phyloP scores from a whole-genome alignment of 371 early-diverging fungal genomes.

The Apophysomyces variabilis region DNA sequence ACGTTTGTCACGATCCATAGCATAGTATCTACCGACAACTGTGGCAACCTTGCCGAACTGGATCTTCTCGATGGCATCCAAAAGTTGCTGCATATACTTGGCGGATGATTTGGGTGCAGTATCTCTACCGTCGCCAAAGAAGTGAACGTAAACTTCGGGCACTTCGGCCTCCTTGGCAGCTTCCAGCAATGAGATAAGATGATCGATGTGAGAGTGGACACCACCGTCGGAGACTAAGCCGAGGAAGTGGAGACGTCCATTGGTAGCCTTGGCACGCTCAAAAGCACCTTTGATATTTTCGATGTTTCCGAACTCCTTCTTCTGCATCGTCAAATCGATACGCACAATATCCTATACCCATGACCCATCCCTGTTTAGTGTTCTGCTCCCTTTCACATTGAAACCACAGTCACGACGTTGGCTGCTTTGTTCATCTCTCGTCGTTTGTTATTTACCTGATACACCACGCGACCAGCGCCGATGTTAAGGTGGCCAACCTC shows the following conservation, averaged over 20 bases:
- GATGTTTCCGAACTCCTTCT: slow-evolving; percentile 73
- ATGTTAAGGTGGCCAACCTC: slow-evolving; percentile 99
- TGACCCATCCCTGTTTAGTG: background rate
- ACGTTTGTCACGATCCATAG: slow-evolving; percentile 99
- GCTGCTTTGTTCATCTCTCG: background rate
- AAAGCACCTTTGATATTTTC: slow-evolving; percentile 84
- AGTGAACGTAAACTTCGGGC: slow-evolving; percentile 94
- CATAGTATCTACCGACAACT: slow-evolving; percentile 98
- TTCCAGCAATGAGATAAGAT: slow-evolving; percentile 84
- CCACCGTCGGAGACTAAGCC: slow-evolving; percentile 99
- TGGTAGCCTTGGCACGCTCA: slow-evolving; percentile 82
- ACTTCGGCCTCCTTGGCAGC: slow-evolving; percentile 86
- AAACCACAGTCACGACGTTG: slow-evolving; percentile 17
- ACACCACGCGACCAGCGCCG: slow-evolving; percentile 98
- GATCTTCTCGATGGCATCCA: slow-evolving; percentile 64
- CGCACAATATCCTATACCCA: slow-evolving; percentile 90
- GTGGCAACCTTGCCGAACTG: slow-evolving; percentile 91
- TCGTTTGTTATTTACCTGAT: slow-evolving; percentile 76
- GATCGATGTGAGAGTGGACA: slow-evolving; percentile 98
- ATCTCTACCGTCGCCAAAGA: slow-evolving; percentile 99
- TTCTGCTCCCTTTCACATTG: slow-evolving; percentile 1
- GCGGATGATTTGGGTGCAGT: slow-evolving; percentile 90
- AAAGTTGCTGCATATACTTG: slow-evolving; percentile 75
- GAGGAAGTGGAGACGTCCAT: slow-evolving; percentile 93
- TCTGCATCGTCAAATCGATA: slow-evolving; percentile 89